Evolutionary conservation across 208 protist genomes (phyloP).

Genomic region (Phytomonas sp.): DNA sequence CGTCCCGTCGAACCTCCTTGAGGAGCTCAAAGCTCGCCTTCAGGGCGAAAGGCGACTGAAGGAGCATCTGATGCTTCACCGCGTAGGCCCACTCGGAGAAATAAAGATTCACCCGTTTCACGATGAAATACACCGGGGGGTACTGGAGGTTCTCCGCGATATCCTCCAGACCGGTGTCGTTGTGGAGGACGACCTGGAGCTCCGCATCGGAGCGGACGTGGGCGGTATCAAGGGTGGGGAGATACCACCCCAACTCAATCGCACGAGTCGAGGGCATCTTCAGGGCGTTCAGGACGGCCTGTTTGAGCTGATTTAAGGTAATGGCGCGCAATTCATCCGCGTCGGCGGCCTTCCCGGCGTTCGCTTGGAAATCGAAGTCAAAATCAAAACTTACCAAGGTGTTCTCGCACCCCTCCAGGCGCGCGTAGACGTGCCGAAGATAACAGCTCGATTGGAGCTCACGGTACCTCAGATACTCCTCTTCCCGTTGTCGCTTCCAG

Average conservation of each 20-base stretch:
- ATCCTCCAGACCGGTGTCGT: conserved; percentile 78
- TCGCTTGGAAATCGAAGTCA: conserved; percentile 29
- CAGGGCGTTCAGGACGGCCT: conserved; percentile 27
- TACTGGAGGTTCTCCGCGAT: conserved; percentile 43
- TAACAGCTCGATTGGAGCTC: conserved; percentile 42
- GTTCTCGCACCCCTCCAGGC: conserved; percentile 82
- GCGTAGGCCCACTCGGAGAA: conserved; percentile 88
- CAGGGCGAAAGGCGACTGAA: conserved; percentile 82
- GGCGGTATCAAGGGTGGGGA: conserved; percentile 79
- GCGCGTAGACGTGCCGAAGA: conserved; percentile 71
- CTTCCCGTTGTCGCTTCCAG: conserved; percentile 67
- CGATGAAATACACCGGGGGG: conserved; percentile 84
- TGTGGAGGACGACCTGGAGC: conserved; percentile 65
- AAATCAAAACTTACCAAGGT: conserved; percentile 83
- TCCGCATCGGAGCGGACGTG: conserved; percentile 66
- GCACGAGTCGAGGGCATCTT: conserved; percentile 56
- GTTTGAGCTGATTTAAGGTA: conserved; percentile 36
- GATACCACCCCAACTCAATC: conserved; percentile 78
- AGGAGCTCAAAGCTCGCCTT: conserved; percentile 67
- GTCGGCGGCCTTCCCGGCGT: conserved; percentile 2
- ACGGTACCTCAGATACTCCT: conserved; percentile 64
- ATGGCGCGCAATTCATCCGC: conserved; percentile 6
- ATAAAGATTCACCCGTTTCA: conserved; percentile 70
- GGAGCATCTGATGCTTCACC: conserved; percentile 83
- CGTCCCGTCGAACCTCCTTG: conserved; percentile 74